Base-by-base conservation (phyloP, 2,329 filamentous ascomycete genomes). In the Ophiocordyceps robertsii region DNA sequence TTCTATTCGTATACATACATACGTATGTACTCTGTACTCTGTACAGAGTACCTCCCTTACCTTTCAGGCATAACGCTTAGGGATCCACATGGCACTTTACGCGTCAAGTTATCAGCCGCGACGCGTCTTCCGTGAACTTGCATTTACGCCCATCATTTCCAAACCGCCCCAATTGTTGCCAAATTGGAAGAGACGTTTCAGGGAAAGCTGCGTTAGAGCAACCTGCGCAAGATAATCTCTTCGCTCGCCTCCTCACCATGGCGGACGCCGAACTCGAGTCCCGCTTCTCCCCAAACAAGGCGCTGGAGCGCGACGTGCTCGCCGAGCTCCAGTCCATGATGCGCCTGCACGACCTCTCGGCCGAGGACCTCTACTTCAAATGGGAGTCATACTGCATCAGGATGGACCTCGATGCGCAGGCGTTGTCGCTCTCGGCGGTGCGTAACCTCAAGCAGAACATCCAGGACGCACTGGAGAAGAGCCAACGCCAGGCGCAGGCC, bases 361-460 rank as follows among this genome's bases (percentile, higher is more conserved):
- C 80, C 30, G 81, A 96, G 60, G 92, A 96, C 58, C 71, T 96
- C 24, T 95, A 87, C 63, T 95, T 87, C 77, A 96, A 96, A 72
- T 98, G 92, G 92, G 92, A 98, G 62, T 90, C 88, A 1, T 96
- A 95, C 70, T 89, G 84, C 62, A 82, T 98, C 59, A 94, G 90
- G 63, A 88, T 96, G 80, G 86, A 89, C 21, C 68, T 77, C 39
- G 86, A 93, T 44, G 83, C 87, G 44, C 80, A 80, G 47, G 65
- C 85, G 47, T 44, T 65, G 10, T 77, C 82, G 39, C 69, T 93
- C 36, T 75, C 82, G 32, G 82, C 75, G 0, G 75, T 85, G 38
- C 75, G 82, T 37, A 77, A 79, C 43, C 83, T 98, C 58, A 95
- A 95, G 61, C 84, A 87, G 56, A 82, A 85, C 55, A 73, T 95